Percentiles rank a stretch among this genome's conserved stretches.
phyloP scores from a whole-genome alignment of 2,329 filamentous ascomycete genomes.

The Colletotrichum viniferum region DNA sequence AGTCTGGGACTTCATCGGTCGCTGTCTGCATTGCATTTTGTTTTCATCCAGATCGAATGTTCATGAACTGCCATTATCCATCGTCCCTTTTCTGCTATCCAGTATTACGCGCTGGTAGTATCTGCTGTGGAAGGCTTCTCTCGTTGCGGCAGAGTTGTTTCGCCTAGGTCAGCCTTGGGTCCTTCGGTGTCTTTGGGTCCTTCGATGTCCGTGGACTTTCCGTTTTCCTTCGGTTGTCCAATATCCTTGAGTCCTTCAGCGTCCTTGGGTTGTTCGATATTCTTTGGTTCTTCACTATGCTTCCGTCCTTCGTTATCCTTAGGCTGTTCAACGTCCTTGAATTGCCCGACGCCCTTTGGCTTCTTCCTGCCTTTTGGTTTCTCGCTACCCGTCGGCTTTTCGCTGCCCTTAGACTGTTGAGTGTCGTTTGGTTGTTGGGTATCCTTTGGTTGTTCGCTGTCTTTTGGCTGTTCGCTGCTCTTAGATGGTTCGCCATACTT shows the following conservation, averaged over 20 bases:
- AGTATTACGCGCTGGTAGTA: background rate
- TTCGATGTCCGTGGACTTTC: background rate
- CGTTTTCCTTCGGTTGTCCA: background rate
- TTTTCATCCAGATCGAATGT: background rate
- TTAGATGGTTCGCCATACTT: background rate
- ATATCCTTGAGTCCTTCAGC: background rate
- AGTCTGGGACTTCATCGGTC: background rate
- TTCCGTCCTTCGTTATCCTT: background rate
- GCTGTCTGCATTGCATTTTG: background rate
- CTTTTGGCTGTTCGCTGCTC: background rate
- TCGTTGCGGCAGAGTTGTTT: background rate
- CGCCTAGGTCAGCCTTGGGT: background rate
- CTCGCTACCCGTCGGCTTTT: background rate
- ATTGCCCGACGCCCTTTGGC: background rate
- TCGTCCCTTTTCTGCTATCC: background rate
- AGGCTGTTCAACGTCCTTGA: background rate
- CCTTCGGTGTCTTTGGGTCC: background rate
- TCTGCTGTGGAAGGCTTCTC: background rate
- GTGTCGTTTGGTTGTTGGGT: background rate
- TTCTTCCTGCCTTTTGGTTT: background rate
- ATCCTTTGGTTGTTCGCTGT: background rate
- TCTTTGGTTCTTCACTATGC: background rate
- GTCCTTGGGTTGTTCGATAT: background rate
- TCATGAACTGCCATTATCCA: background rate
- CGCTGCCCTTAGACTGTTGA: background rate